phyloP scores from a whole-genome alignment of 257 asterid species.

The Solanum virginianum region DNA sequence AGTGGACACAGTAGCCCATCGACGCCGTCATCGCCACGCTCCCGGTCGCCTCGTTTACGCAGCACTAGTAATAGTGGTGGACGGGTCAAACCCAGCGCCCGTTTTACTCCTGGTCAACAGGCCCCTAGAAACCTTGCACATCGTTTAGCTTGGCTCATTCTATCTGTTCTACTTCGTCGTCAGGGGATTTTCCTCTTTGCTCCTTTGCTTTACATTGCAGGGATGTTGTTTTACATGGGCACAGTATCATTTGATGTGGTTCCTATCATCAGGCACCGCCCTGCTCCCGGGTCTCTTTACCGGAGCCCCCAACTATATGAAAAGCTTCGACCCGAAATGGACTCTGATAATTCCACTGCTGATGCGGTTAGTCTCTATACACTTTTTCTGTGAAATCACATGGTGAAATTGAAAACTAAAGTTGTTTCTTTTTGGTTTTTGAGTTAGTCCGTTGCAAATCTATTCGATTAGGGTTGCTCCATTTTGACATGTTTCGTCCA shows the following conservation, averaged over 20 bases:
- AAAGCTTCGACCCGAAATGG: conserved; percentile 61
- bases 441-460: neutral
- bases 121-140: conserved; percentile 44
- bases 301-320: conserved; percentile 78
- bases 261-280: conserved; percentile 34
- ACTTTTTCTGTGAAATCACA: too few species aligned
- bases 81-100: conserved; percentile 14
- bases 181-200: conserved; percentile 91
- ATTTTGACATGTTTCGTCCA: neutral
- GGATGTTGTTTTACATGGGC: conserved; percentile 89
- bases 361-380: conserved; percentile 59
- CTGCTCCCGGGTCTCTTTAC: conserved; percentile 76
- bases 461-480: neutral
- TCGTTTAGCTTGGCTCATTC: conserved; percentile 55
- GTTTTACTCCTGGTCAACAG: conserved; percentile 34
- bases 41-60: conserved; percentile 64
- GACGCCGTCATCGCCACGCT: conserved; percentile 79
- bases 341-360: conserved; percentile 60
- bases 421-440: neutral
- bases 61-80: neutral
- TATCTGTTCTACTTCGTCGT: conserved; percentile 59
- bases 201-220: conserved; percentile 69
- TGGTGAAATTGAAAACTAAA: too few species aligned
- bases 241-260: conserved; percentile 84
- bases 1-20: conserved; percentile 92